These are phyloP conservation scores for Neurospora sp. DNA, from an alignment of 495 filamentous ascomycete genomes.

Conservation along the genomic window DNA sequence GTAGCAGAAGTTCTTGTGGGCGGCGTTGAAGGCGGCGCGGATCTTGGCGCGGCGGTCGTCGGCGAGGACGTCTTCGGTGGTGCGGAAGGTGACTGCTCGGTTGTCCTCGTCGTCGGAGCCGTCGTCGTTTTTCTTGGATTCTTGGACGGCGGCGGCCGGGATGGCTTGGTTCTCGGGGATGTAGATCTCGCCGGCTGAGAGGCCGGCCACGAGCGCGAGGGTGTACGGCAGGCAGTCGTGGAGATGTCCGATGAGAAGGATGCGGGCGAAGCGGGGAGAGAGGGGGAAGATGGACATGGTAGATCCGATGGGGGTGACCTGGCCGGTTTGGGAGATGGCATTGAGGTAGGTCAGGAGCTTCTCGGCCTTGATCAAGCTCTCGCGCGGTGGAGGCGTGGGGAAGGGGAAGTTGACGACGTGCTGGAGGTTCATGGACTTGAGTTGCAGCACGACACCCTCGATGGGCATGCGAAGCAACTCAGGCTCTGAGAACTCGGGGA, in stretches of 20 bases:
- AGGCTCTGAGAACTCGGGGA: slow-evolving; percentile 73
- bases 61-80: slow-evolving; percentile 54
- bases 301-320: slow-evolving; percentile 64
- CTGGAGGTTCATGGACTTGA: slow-evolving; percentile 90
- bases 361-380: slow-evolving; percentile 75
- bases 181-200: slow-evolving; percentile 83
- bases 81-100: slow-evolving; percentile 34
- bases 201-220: slow-evolving; percentile 75
- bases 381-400: slow-evolving; percentile 77
- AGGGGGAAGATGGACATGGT: slow-evolving; percentile 83
- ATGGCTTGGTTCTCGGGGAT: slow-evolving; percentile 74
- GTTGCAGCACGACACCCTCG: slow-evolving; percentile 83
- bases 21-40: slow-evolving; percentile 59
- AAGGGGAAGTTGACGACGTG: slow-evolving; percentile 96
- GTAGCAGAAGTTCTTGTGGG: slow-evolving; percentile 69
- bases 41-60: slow-evolving; percentile 56
- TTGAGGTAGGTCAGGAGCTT: slow-evolving; percentile 69
- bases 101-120: slow-evolving; percentile 12
- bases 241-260: slow-evolving; percentile 76
- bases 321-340: slow-evolving; percentile 55
- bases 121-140: slow-evolving; percentile 12
- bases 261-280: slow-evolving; percentile 81
- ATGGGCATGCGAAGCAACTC: slow-evolving; percentile 90
- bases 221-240: slow-evolving; percentile 78
- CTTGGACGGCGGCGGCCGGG: slow-evolving; percentile 29